Conservation (phyloP, 129 eudicot genomes). For the Ambrosia trifida region DNA sequence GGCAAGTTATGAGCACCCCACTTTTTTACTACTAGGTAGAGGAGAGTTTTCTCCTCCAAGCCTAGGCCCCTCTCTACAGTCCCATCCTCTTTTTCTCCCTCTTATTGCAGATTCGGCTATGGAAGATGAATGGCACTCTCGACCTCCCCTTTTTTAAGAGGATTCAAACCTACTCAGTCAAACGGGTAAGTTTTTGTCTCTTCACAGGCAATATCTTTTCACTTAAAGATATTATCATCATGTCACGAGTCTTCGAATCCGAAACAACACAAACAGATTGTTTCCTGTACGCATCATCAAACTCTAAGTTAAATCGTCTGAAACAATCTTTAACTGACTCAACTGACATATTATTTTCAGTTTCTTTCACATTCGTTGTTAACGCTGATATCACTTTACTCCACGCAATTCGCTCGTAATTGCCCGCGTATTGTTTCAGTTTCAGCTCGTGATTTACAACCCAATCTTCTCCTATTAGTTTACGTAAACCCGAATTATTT, state of each 20-base stretch:
- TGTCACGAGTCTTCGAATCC: slow-evolving; percentile 63
- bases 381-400: slow-evolving; percentile 55
- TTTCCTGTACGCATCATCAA: slow-evolving; percentile 54
- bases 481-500: slow-evolving; percentile 39
- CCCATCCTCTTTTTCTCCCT: no score
- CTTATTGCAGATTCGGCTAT: no score
- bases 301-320: slow-evolving; percentile 47
- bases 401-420: slow-evolving; percentile 83
- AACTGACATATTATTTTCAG: slow-evolving; percentile 37
- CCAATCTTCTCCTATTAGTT: slow-evolving; percentile 73
- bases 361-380: slow-evolving; percentile 45
- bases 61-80: no score
- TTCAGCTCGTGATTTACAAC: slow-evolving; percentile 51
- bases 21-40: no score
- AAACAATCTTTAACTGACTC: slow-evolving; percentile 44
- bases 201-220: slow-evolving; percentile 40
- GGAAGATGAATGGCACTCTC: no score
- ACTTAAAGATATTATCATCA: slow-evolving; percentile 49
- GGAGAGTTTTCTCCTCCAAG: no score
- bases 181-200: no score
- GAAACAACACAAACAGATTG: slow-evolving; percentile 66
- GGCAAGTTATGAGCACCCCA: no score
- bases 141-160: no score
- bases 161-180: no score
- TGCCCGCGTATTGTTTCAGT: slow-evolving; percentile 51